These are phyloP conservation scores for Cicer cuneatum DNA, from an alignment of 306 rosid species.

Conservation along the genomic window DNA sequence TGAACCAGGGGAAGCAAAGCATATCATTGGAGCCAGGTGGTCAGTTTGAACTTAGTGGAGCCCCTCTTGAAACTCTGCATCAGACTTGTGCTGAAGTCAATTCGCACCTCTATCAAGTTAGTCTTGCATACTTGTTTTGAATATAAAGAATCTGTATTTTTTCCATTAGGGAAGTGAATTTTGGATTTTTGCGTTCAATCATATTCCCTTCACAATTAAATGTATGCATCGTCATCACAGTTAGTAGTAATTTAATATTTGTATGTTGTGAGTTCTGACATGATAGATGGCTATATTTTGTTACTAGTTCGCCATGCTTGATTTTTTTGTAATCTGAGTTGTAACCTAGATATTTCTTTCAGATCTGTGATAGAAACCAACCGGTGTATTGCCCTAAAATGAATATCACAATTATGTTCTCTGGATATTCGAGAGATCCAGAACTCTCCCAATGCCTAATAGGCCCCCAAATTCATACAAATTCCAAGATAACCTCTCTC, in stretches of 20 bases:
- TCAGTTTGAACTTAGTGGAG: conserved; percentile 99
- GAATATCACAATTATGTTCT: no score
- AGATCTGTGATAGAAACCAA: background rate
- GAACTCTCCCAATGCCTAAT: no score
- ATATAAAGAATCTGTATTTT: conserved; percentile 16
- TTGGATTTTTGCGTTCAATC: background rate
- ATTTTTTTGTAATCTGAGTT: conserved; percentile 27
- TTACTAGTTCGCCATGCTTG: conserved; percentile 23
- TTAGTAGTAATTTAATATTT: conserved; percentile 30
- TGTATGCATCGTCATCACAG: conserved; percentile 13
- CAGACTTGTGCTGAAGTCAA: conserved; percentile 99
- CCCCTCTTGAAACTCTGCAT: conserved; percentile 97
- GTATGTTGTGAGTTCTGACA: conserved; percentile 7
- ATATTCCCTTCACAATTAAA: background rate
- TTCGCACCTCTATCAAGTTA: conserved; percentile 94
- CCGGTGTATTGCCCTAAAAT: no score
- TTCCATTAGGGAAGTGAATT: background rate
- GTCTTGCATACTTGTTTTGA: conserved; percentile 25
- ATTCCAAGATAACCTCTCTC: no score
- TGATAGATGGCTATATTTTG: conserved; percentile 28
- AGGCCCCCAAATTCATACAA: no score
- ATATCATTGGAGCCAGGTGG: conserved; percentile 99
- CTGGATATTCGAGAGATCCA: no score
- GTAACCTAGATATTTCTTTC: conserved; percentile 31
- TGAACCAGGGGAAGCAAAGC: conserved; percentile 92